phyloP scores from a whole-genome alignment of 495 filamentous ascomycete species.

The Penicillium simplicissimum region DNA sequence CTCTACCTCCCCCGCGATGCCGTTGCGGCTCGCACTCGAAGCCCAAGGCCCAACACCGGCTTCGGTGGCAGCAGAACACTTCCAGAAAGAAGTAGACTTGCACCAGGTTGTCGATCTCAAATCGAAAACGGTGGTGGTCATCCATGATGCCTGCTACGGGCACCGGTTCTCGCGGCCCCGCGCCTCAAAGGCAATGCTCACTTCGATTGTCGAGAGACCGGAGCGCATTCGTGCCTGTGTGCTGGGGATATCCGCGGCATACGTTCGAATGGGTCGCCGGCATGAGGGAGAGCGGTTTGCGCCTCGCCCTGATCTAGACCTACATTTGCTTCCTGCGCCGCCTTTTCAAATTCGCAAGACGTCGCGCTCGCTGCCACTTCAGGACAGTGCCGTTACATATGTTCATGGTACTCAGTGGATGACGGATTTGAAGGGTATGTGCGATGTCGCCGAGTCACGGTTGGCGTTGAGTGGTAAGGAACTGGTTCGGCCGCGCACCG shows the following conservation, averaged over 20 bases:
- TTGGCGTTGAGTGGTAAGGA: slow-evolving; percentile 75
- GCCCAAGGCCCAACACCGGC: slow-evolving; percentile 56
- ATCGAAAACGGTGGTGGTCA: slow-evolving; percentile 73
- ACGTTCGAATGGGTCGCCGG: slow-evolving; percentile 80
- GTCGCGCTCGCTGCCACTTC: slow-evolving; percentile 60
- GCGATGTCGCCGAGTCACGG: slow-evolving; percentile 70
- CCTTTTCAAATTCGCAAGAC: slow-evolving; percentile 85
- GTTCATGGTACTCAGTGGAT: slow-evolving; percentile 89
- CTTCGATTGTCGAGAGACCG: slow-evolving; percentile 84
- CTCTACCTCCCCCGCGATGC: slow-evolving; percentile 29
- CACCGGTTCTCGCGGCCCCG: slow-evolving; percentile 86
- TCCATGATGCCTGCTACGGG: slow-evolving; percentile 92
- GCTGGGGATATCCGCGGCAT: slow-evolving; percentile 80
- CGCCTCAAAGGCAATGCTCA: slow-evolving; percentile 62
- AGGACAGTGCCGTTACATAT: slow-evolving; percentile 69
- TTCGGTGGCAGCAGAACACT: slow-evolving; percentile 67
- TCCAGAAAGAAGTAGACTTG: slow-evolving; percentile 65
- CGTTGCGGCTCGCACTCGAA: slow-evolving; percentile 29
- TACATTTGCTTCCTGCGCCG: slow-evolving; percentile 53
- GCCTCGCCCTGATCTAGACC: slow-evolving; percentile 56
- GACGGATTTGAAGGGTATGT: slow-evolving; percentile 85
- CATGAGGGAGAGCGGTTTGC: slow-evolving; percentile 70
- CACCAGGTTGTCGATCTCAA: slow-evolving; percentile 55
- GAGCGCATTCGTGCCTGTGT: slow-evolving; percentile 86
- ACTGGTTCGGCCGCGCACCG: slow-evolving; percentile 59